Conservation (phyloP, 2,329 filamentous ascomycete species). For the Rhinocladiella similis region DNA sequence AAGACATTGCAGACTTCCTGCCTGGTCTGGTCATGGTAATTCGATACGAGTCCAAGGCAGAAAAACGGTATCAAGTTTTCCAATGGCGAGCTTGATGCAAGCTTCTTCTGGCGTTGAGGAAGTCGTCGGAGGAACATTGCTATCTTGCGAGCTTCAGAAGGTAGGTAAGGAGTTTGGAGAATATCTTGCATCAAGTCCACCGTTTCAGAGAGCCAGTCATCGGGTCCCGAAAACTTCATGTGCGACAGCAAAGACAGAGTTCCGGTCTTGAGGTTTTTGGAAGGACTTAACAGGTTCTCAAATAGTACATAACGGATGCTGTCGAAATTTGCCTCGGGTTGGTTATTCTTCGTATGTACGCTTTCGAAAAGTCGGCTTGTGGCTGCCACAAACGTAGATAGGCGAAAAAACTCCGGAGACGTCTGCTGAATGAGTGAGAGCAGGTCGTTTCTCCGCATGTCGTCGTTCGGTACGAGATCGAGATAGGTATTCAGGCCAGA, state of each 20-base stretch:
- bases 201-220: slow-evolving; percentile 46
- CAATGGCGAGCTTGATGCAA: slow-evolving; percentile 64
- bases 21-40: slow-evolving; percentile 83
- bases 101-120: slow-evolving; percentile 61
- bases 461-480: slow-evolving; percentile 1
- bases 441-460: slow-evolving; percentile 1
- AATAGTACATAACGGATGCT: slow-evolving; percentile 56
- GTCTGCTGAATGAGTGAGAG: not conserved
- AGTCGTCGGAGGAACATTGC: slow-evolving; percentile 85
- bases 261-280: slow-evolving; percentile 70
- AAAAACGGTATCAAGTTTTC: slow-evolving; percentile 74
- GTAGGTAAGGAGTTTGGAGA: slow-evolving; percentile 74
- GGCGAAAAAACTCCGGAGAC: slow-evolving; percentile 39
- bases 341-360: slow-evolving; percentile 46
- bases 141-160: slow-evolving; percentile 74
- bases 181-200: slow-evolving; percentile 71
- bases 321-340: slow-evolving; percentile 62
- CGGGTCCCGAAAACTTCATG: slow-evolving; percentile 53
- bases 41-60: slow-evolving; percentile 84
- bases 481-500: slow-evolving; percentile 23
- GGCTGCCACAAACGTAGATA: slow-evolving; percentile 66
- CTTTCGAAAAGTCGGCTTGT: slow-evolving; percentile 25
- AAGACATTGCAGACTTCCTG: slow-evolving; percentile 77
- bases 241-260: slow-evolving; percentile 71
- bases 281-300: slow-evolving; percentile 72